Conservation (phyloP, 768 basidiomycete genomes). For the Porpolomopsis calyptriformis region DNA sequence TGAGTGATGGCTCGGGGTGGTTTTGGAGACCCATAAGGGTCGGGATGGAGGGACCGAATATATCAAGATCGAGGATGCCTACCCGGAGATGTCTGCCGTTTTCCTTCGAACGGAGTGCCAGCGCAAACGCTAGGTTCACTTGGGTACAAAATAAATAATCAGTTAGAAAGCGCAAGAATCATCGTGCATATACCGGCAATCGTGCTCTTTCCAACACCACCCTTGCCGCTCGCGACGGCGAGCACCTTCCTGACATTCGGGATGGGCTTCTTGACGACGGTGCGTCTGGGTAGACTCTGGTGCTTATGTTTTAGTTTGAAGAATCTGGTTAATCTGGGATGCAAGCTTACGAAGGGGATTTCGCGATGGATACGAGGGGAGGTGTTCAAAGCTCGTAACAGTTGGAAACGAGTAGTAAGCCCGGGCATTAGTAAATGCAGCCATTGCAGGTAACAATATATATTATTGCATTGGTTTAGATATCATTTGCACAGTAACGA, state of each 20-base stretch:
- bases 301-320: conserved; percentile 1
- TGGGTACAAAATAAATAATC: not conserved
- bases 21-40: conserved; percentile 84
- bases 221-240: conserved; percentile 86
- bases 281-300: conserved; percentile 25
- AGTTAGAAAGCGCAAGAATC: not conserved
- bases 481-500: no score
- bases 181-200: conserved; percentile 53
- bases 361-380: conserved; percentile 30
- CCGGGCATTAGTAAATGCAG: no score
- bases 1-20: conserved; percentile 68
- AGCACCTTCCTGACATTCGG: conserved; percentile 72
- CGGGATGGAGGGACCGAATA: conserved; percentile 91
- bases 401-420: no score
- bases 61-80: conserved; percentile 87
- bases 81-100: conserved; percentile 43
- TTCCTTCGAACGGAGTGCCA: conserved; percentile 37
- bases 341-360: conserved; percentile 42
- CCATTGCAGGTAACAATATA: no score
- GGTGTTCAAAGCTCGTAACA: conserved; percentile 14
- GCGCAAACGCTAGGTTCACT: conserved; percentile 78
- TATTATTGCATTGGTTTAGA: no score
- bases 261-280: conserved; percentile 43
- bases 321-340: not conserved
- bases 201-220: conserved; percentile 93